Base-by-base conservation (phyloP, 768 basidiomycete genomes). In the Cystobasidium ongulense region DNA sequence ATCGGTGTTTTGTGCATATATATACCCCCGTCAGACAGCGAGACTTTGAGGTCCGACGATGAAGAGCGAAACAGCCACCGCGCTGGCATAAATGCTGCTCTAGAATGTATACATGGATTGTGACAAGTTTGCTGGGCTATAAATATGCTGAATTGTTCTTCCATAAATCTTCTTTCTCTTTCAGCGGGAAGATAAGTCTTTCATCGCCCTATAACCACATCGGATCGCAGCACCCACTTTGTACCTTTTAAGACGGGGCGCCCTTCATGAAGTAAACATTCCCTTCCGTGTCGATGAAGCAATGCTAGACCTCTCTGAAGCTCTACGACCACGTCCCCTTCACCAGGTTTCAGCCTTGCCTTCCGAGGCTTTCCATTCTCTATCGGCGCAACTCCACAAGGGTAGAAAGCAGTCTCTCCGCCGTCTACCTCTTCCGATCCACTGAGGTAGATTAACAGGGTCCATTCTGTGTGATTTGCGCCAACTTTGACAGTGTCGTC, bases 361-460 rank as follows among this genome's bases (percentile, higher is more conserved):
- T 50, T 72, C 3, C 41, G 23, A 7, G 50, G 29, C 35, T 70
- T 62, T 7, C 43, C 59, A 18, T 41, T 54, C 29, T 75, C 41
- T 17, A 41, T 67, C 50, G 27, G 68, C 17, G 68, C 52, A 23
- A 61, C 31, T 7, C 54, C 68, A 59, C 52, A 57, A 1, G 73
- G 70, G 79, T 90, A 89, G 79, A 91, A 91, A 18, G 88, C 79
- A 0, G 90, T 91, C 87, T 90, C 77, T 27, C 77, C 72, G 0
- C 46, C 79, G 79, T 63, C 11, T 82, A 90, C 86, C 78, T 90
- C 89, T 77, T 90, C 88, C 3, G 79, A 79, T 0, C 90, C 90
- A 4, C 88, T 87, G 38, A 91, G 80, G 78, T 90, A 90, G 29
- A 90, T 83, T 29, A 91, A 80, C 41, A 90, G 80, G 0, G 90